Evolutionary conservation across 306 rosid species (phyloP).

Genomic region (Pterocarpus santalinus): DNA sequence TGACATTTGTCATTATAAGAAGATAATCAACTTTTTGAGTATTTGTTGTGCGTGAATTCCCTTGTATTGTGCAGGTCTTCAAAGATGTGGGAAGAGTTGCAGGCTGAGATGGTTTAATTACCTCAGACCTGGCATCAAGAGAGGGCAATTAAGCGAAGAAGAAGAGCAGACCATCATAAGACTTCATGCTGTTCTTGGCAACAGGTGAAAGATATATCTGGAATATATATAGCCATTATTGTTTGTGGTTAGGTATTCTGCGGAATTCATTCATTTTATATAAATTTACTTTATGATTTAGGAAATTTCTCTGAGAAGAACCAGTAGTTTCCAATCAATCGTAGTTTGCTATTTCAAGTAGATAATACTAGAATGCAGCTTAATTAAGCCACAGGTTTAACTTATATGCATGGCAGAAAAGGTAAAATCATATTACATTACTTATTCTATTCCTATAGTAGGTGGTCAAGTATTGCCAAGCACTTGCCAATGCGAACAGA

Average conservation of each 20-base stretch:
- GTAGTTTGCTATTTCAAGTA: neutral
- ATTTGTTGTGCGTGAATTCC: neutral
- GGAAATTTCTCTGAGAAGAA: neutral
- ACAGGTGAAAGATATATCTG: slow-evolving; percentile 31
- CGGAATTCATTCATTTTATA: neutral
- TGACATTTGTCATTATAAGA: neutral
- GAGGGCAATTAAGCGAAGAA: slow-evolving; percentile 38
- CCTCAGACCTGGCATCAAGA: slow-evolving; percentile 45
- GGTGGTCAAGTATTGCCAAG: slow-evolving; percentile 47
- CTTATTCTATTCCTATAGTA: slow-evolving; percentile 6
- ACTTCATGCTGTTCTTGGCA: slow-evolving; percentile 40
- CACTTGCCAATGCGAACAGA: slow-evolving; percentile 41
- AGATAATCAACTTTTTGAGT: neutral
- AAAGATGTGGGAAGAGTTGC: slow-evolving; percentile 51
- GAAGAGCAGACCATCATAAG: slow-evolving; percentile 32
- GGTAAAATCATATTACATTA: neutral
- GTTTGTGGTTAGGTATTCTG: neutral
- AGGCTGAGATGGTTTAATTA: slow-evolving; percentile 49
- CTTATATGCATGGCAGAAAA: neutral
- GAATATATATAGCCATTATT: neutral
- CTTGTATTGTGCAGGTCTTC: slow-evolving; percentile 27
- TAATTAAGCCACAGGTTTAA: neutral
- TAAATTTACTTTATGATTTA: neutral
- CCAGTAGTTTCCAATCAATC: neutral
- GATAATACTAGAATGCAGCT: neutral